phyloP scores from a whole-genome alignment of 1,139 yeast species.

The Pneumocystis sp. region DNA sequence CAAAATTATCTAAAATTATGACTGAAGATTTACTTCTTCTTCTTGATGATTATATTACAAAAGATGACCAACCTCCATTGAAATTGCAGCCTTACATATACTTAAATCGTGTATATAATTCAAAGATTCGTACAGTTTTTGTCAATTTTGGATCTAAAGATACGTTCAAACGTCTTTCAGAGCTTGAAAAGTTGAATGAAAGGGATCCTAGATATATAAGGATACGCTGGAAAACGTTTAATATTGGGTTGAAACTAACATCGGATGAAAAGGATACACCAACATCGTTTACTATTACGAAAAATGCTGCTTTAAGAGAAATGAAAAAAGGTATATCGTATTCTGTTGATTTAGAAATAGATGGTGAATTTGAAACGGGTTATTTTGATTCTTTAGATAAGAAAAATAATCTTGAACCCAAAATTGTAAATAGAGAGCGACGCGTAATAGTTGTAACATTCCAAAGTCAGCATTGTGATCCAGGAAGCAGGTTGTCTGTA shows the following conservation, averaged over 20 bases:
- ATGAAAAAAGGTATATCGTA: background rate
- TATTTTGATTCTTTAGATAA: background rate
- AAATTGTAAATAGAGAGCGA: background rate
- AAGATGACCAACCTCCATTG: background rate
- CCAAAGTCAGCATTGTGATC: background rate
- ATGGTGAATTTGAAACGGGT: background rate
- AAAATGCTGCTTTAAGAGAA: background rate
- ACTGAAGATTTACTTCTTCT: background rate
- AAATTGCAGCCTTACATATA: background rate
- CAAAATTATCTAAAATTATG: background rate
- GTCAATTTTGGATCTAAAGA: background rate
- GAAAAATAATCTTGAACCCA: background rate
- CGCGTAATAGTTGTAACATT: background rate
- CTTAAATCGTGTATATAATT: background rate
- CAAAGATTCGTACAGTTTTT: background rate
- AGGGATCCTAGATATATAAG: background rate
- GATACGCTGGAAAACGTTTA: background rate
- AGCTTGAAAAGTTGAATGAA: background rate
- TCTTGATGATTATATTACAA: background rate
- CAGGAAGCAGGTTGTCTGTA: background rate
- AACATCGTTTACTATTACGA: background rate
- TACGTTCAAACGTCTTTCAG: background rate
- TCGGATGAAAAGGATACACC: background rate
- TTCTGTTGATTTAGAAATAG: background rate
- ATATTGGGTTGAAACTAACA: background rate